phyloP scores from a whole-genome alignment of 768 basidiomycete species.

The Boletus barrowsii region DNA sequence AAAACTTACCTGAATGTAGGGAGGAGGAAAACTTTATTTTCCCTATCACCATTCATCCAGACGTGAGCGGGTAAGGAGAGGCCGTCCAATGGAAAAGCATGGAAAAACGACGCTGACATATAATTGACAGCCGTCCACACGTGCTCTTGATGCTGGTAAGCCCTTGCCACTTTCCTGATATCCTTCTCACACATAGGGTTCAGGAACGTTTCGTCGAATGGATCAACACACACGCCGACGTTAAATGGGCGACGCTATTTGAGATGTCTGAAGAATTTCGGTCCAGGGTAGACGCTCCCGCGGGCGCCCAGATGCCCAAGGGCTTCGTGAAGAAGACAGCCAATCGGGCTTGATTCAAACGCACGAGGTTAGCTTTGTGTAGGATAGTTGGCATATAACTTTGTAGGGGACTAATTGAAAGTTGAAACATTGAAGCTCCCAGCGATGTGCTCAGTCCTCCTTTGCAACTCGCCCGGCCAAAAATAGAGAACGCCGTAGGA shows the following conservation, averaged over 20 bases:
- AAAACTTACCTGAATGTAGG: constrained; percentile 23
- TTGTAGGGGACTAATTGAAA: neutral
- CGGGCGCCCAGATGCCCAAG: constrained; percentile 55
- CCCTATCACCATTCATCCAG: constrained; percentile 77
- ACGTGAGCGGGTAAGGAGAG: constrained; percentile 59
- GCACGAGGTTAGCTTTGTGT: constrained; percentile 2
- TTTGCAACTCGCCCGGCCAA: no score
- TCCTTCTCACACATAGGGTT: neutral
- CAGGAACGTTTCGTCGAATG: constrained; percentile 74
- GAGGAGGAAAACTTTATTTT: constrained; percentile 68
- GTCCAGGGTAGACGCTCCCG: constrained; percentile 43
- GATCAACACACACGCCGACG: constrained; percentile 65
- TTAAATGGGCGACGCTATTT: constrained; percentile 69
- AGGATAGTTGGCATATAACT: neutral
- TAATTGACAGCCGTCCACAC: constrained; percentile 51
- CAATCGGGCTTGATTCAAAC: neutral
- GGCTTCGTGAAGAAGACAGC: constrained; percentile 28
- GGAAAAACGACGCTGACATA: constrained; percentile 1
- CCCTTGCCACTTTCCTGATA: neutral
- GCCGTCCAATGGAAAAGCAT: neutral
- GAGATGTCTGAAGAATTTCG: constrained; percentile 66
- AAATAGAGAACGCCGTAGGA: no score
- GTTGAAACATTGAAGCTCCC: neutral
- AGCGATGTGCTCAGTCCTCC: no score
- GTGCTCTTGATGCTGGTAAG: constrained; percentile 70